A percentile compares a stretch with the other conserved stretches of the same genome.
phyloP scores from a whole-genome alignment of 352 stramenopile species.

The Pythium pyrilobum region DNA sequence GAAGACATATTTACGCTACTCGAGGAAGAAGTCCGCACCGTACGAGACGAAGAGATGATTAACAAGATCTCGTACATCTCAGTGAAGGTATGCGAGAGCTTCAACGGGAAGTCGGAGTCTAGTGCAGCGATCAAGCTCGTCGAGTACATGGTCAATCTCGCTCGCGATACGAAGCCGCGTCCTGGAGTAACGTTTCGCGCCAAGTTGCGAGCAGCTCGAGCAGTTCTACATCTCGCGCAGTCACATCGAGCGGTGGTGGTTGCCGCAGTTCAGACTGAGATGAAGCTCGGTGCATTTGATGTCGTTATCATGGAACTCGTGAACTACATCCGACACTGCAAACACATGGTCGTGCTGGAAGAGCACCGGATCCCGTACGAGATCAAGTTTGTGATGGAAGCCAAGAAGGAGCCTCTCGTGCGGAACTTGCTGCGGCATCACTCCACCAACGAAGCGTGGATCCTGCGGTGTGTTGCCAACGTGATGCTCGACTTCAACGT shows the following conservation, averaged over 20 bases:
- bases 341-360: conserved; percentile 34
- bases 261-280: conserved; percentile 13
- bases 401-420: conserved; percentile 30
- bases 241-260: conserved; percentile 15
- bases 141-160: conserved; percentile 18
- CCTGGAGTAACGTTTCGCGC: conserved; percentile 32
- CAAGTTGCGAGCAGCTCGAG: conserved; percentile 24
- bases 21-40: conserved; percentile 15
- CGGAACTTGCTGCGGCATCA: conserved; percentile 29
- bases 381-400: conserved; percentile 26
- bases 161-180: conserved; percentile 22
- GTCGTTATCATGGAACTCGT: conserved; percentile 21
- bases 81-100: too few species aligned
- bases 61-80: conserved; percentile 18
- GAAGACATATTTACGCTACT: conserved; percentile 17
- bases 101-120: too few species aligned
- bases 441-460: conserved; percentile 7
- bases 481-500: conserved; percentile 38
- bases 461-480: conserved; percentile 19
- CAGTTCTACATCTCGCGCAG: conserved; percentile 21
- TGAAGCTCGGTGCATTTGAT: conserved; percentile 17
- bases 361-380: conserved; percentile 32
- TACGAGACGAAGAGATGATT: conserved; percentile 22
- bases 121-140: conserved; percentile 10
- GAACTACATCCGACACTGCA: conserved; percentile 24